Evolutionary conservation across 2,329 filamentous ascomycete genomes (phyloP).

Genomic region (Aureobasidium pullulans): DNA sequence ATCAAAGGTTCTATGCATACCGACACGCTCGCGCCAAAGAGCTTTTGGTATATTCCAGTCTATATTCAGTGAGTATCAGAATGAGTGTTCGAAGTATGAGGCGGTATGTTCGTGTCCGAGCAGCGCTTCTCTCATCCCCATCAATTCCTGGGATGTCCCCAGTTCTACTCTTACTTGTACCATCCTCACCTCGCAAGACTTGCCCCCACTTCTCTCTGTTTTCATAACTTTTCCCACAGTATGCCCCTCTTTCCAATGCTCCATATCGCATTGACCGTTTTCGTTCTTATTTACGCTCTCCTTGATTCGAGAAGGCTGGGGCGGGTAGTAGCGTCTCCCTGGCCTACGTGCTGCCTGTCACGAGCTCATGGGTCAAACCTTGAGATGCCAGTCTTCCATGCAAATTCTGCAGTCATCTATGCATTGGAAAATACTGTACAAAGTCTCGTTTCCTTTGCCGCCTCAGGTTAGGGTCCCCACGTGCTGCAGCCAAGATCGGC

Average conservation of each 20-base stretch:
- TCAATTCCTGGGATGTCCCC: not conserved
- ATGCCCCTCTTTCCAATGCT: not conserved
- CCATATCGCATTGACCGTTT: not conserved
- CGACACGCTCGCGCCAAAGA: not conserved
- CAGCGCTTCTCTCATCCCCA: not conserved
- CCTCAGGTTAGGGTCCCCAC: conserved; percentile 8
- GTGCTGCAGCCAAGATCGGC: conserved; percentile 9
- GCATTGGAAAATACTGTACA: not conserved
- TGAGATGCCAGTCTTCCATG: not conserved
- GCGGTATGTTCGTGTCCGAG: not conserved
- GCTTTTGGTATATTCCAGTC: not conserved
- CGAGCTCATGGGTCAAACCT: not conserved
- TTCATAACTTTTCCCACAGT: not conserved
- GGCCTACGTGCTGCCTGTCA: not conserved
- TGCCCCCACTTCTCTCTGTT: conserved; percentile 5
- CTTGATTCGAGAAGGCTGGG: not conserved
- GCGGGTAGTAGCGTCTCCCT: not conserved
- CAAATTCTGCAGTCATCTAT: not conserved
- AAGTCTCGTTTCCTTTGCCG: not conserved
- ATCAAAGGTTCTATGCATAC: conserved; percentile 2
- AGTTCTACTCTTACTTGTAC: not conserved
- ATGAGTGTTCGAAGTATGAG: not conserved
- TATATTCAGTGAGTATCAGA: not conserved
- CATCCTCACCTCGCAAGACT: not conserved
- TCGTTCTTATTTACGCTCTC: not conserved